Evolutionary conservation across 2,329 filamentous ascomycete genomes (phyloP).

Genomic region (Dothidotthia symphoricarpi): DNA sequence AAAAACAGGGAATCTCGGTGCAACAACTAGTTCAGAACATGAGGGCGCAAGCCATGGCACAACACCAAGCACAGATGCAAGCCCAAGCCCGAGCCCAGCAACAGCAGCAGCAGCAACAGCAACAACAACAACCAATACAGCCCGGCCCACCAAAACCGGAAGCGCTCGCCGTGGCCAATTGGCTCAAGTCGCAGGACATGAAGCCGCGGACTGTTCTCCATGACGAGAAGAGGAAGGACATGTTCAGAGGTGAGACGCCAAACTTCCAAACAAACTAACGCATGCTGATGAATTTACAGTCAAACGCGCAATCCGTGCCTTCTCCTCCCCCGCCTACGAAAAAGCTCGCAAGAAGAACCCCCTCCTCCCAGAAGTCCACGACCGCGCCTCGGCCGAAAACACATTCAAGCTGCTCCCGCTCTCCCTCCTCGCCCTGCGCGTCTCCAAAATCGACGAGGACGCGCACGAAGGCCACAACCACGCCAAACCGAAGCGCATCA

Average conservation of each 20-base stretch:
- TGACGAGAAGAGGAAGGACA: constrained; percentile 94
- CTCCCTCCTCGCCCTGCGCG: constrained; percentile 88
- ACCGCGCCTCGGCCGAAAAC: constrained; percentile 86
- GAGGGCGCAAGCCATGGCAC: constrained; percentile 55
- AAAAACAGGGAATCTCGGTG: constrained; percentile 79
- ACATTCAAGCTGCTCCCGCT: constrained; percentile 92
- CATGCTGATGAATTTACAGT: constrained; percentile 54
- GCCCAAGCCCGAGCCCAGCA: constrained; percentile 36
- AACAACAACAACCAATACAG: constrained; percentile 63
- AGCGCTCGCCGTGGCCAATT: constrained; percentile 84
- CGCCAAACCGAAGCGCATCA: constrained; percentile 73
- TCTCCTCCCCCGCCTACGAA: constrained; percentile 84
- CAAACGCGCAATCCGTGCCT: constrained; percentile 88
- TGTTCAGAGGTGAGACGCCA: constrained; percentile 75
- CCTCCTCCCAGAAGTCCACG: constrained; percentile 80
- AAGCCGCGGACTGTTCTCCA: constrained; percentile 90
- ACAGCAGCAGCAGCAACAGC: constrained; percentile 42
- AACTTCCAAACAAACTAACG: not conserved
- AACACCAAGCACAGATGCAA: constrained; percentile 49
- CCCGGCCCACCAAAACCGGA: constrained; percentile 84
- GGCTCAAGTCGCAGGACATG: constrained; percentile 77
- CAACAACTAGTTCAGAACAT: constrained; percentile 71
- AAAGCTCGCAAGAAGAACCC: constrained; percentile 89
- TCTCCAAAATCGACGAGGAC: constrained; percentile 75
- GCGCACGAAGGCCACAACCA: constrained; percentile 63